Conservation (phyloP, 257 asterid species). For the Echites panduratus region DNA sequence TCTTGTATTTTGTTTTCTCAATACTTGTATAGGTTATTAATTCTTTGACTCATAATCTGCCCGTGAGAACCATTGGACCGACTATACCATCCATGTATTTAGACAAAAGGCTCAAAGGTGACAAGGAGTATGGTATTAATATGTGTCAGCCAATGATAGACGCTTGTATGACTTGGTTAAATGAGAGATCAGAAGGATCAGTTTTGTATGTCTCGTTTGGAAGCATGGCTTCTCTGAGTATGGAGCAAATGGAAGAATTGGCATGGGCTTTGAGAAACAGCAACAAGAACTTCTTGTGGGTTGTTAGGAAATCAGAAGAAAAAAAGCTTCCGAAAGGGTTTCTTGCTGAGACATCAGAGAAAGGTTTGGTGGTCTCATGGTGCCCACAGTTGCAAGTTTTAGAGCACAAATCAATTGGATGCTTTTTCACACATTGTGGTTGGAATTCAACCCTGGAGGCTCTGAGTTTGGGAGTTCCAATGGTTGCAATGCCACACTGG, state of each 20-base stretch:
- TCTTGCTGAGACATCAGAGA: no score
- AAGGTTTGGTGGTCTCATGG: no score
- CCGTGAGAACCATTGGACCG: constrained; percentile 20
- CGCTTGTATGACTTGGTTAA: constrained; percentile 17
- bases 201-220: constrained; percentile 26
- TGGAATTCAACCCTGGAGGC: constrained; percentile 21
- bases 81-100: constrained; percentile 23
- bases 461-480: constrained; percentile 21
- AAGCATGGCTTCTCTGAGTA: constrained; percentile 14
- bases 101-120: constrained; percentile 20
- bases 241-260: constrained; percentile 15
- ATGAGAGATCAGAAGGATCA: neutral
- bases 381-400: neutral
- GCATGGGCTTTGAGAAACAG: no score
- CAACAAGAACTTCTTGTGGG: no score
- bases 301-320: no score
- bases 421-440: constrained; percentile 45
- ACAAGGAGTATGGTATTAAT: constrained; percentile 18
- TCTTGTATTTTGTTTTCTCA: no score
- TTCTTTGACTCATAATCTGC: constrained; percentile 13
- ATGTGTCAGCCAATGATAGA: constrained; percentile 11
- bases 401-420: constrained; percentile 15
- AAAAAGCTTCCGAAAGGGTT: no score
- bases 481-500: constrained; percentile 34
- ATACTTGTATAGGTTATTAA: constrained; percentile 8